These are phyloP conservation scores for Carallia pectinifolia DNA, from an alignment of 345 rosid genomes.

Conservation along the genomic window DNA sequence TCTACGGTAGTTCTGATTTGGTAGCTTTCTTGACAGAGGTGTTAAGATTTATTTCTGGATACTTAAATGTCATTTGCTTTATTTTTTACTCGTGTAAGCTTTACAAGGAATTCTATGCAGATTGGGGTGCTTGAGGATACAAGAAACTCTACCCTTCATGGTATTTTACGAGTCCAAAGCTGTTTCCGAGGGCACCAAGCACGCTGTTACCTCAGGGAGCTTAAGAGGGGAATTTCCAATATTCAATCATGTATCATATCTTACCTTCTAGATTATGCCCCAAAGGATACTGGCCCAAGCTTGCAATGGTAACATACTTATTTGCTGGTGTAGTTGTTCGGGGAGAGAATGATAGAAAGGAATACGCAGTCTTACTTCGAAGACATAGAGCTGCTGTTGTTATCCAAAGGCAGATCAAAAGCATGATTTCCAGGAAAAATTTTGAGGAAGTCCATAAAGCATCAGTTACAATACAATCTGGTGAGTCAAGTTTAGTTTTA, in stretches of 20 bases:
- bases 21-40: too few species aligned
- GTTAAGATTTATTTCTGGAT: neutral
- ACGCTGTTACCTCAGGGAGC: slow-evolving; percentile 57
- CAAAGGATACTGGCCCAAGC: neutral
- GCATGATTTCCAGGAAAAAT: slow-evolving; percentile 42
- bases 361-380: slow-evolving; percentile 53
- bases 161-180: slow-evolving; percentile 91
- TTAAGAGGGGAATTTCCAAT: slow-evolving; percentile 55
- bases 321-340: slow-evolving; percentile 60
- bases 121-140: slow-evolving; percentile 98
- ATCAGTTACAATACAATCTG: slow-evolving; percentile 73
- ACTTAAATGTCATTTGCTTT: neutral
- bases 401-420: slow-evolving; percentile 67
- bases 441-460: slow-evolving; percentile 49
- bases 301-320: slow-evolving; percentile 9
- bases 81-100: neutral
- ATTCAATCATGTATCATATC: slow-evolving; percentile 78
- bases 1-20: too few species aligned
- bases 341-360: slow-evolving; percentile 71
- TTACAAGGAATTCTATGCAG: slow-evolving; percentile 41
- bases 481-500: slow-evolving; percentile 27
- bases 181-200: slow-evolving; percentile 93
- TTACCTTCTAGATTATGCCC: slow-evolving; percentile 9
- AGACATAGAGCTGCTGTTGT: slow-evolving; percentile 83
- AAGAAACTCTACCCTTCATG: slow-evolving; percentile 92